Percentiles rank a stretch among this genome's conserved stretches.
Conservation (phyloP, 1,139 yeast species). For the Debaryomyces singareniensis region DNA sequence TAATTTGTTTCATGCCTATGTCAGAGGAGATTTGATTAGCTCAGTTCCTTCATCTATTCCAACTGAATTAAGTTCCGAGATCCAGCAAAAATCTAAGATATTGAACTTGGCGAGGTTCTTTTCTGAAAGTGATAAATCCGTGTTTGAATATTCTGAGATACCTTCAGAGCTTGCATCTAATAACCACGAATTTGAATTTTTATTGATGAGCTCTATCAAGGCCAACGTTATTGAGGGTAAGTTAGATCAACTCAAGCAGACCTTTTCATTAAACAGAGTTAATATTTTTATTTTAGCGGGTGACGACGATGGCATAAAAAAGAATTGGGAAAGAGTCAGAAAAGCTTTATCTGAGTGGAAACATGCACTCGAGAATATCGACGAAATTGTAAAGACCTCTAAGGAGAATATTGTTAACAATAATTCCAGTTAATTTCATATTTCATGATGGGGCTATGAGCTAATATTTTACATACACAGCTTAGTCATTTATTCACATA, state of each 20-base stretch:
- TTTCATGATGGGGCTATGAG: too few relatives aligned
- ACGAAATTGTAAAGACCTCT: slow-evolving; percentile 37
- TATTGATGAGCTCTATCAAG: slow-evolving; percentile 40
- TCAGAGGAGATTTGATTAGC: slow-evolving; percentile 27
- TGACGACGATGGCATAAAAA: slow-evolving; percentile 18
- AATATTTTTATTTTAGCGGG: slow-evolving; percentile 40
- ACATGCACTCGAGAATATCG: slow-evolving; percentile 33
- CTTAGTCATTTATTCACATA: slow-evolving; percentile 1
- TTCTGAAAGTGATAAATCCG: slow-evolving; percentile 18
- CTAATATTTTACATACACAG: slow-evolving; percentile 1
- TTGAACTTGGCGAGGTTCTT: slow-evolving; percentile 39
- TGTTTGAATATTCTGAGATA: slow-evolving; percentile 33
- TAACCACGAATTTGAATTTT: slow-evolving; percentile 33
- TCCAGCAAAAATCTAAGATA: slow-evolving; percentile 30
- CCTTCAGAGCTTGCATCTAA: slow-evolving; percentile 24
- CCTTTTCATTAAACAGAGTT: slow-evolving; percentile 39
- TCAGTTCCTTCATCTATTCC: slow-evolving; percentile 12
- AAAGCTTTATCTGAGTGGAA: slow-evolving; percentile 35
- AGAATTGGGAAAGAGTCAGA: slow-evolving; percentile 33
- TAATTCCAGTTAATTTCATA: slow-evolving; percentile 7
- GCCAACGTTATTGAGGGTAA: slow-evolving; percentile 42
- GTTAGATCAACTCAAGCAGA: slow-evolving; percentile 39
- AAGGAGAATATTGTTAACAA: slow-evolving; percentile 40
- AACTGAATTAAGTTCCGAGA: slow-evolving; percentile 14
- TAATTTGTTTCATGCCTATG: slow-evolving; percentile 25